A percentile compares a stretch with the other conserved stretches of the same genome.
Evolutionary conservation across 768 basidiomycete species (phyloP).

Genomic region (Tremella mesenterica): DNA sequence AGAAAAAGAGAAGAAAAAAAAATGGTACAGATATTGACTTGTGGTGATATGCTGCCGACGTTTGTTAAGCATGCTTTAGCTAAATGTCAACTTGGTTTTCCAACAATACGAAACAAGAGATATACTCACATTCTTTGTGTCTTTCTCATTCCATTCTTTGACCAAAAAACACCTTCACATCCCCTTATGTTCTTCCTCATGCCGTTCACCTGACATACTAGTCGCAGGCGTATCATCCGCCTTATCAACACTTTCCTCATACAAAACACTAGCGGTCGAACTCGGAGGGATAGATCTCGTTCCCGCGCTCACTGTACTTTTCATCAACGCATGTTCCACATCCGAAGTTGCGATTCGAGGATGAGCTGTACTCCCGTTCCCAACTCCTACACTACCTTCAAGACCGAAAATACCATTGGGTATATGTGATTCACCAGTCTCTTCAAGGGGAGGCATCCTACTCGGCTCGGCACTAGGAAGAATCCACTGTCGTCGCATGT

Average conservation of each 20-base stretch:
- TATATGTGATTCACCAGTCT: neutral
- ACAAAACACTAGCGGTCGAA: neutral
- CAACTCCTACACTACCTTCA: too few species aligned
- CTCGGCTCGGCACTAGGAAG: conserved; percentile 54
- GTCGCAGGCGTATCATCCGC: conserved; percentile 10
- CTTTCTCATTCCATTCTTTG: too few species aligned
- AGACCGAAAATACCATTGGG: neutral
- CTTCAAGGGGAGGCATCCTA: neutral
- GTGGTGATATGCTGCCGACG: too few species aligned
- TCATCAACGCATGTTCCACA: conserved; percentile 34
- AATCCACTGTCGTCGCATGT: conserved; percentile 56
- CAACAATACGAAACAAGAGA: too few species aligned
- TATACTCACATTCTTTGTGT: too few species aligned
- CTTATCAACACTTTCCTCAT: conserved; percentile 9
- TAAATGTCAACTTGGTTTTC: too few species aligned
- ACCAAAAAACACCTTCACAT: too few species aligned
- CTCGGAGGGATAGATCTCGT: neutral
- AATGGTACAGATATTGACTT: too few species aligned
- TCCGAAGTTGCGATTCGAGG: neutral
- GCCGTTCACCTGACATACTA: conserved; percentile 10
- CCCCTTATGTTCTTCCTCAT: conserved; percentile 10
- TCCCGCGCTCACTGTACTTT: conserved; percentile 4
- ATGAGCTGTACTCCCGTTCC: too few species aligned
- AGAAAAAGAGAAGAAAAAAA: too few species aligned
- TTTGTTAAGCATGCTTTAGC: too few species aligned